Percentiles rank a stretch among this genome's conserved stretches.
These are phyloP conservation scores for Populus hybrid DNA, from an alignment of 441 rosid genomes.

Conservation along the genomic window DNA sequence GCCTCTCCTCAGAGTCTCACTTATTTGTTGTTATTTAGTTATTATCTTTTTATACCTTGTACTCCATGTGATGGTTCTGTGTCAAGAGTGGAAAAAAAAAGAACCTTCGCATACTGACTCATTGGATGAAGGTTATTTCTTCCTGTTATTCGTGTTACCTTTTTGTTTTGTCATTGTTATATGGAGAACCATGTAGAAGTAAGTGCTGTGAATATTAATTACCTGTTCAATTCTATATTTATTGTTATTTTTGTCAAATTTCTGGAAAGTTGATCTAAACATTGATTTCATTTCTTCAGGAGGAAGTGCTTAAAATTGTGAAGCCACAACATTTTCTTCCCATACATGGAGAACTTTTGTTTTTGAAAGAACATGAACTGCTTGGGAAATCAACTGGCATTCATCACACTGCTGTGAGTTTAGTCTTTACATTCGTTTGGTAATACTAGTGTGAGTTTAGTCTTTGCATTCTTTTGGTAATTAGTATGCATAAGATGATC, in stretches of 20 bases:
- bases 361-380: constrained; percentile 93
- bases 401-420: constrained; percentile 84
- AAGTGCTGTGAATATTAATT: not conserved
- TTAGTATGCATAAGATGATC: not conserved
- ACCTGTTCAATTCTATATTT: not conserved
- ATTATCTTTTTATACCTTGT: no score
- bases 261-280: not conserved
- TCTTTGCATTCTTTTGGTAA: not conserved
- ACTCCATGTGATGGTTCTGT: not conserved
- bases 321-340: constrained; percentile 98
- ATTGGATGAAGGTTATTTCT: not conserved
- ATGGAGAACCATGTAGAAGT: not conserved
- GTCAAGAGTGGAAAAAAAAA: not conserved
- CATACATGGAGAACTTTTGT: constrained; percentile 95
- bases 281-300: constrained; percentile 46
- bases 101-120: not conserved
- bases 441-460: not conserved
- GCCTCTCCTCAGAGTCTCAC: constrained; percentile 15
- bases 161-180: not conserved
- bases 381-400: constrained; percentile 93
- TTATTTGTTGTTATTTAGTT: not conserved
- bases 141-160: not conserved
- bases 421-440: not conserved
- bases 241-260: not conserved
- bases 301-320: constrained; percentile 89